phyloP scores from a whole-genome alignment of 768 basidiomycete species.

The Rhodocollybia butyracea region DNA sequence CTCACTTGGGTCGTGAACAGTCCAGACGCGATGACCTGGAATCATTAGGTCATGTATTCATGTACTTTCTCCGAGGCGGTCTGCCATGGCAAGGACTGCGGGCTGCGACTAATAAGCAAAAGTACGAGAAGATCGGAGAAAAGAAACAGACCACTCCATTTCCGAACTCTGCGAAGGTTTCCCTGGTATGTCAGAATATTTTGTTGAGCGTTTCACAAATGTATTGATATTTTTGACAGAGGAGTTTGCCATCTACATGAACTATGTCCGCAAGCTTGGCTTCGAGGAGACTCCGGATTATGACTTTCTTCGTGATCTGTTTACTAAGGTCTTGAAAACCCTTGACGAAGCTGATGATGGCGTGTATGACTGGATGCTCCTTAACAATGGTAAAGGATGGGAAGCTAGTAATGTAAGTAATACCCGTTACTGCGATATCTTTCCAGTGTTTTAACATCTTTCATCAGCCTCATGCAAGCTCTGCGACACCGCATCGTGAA shows the following conservation, averaged over 20 bases:
- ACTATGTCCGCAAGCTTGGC: conserved; percentile 97
- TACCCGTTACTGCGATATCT: conserved; percentile 5
- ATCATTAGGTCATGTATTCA: conserved; percentile 97
- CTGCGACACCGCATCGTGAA: conserved; percentile 57
- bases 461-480: conserved; percentile 51
- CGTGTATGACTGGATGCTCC: conserved; percentile 93
- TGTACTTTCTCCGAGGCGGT: conserved; percentile 97
- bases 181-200: conserved; percentile 85
- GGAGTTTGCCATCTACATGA: conserved; percentile 98
- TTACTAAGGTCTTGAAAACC: conserved; percentile 87
- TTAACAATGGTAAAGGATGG: conserved; percentile 95
- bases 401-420: conserved; percentile 77
- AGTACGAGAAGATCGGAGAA: conserved; percentile 99
- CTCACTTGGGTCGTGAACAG: conserved; percentile 92
- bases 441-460: conserved; percentile 33
- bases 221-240: too few relatives aligned
- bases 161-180: conserved; percentile 94
- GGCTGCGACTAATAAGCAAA: conserved; percentile 99
- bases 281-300: conserved; percentile 98
- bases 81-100: conserved; percentile 98
- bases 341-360: conserved; percentile 88
- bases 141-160: conserved; percentile 96
- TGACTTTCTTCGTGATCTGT: conserved; percentile 94
- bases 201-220: too few relatives aligned
- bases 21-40: conserved; percentile 95